Conservation (phyloP, 2,329 filamentous ascomycete genomes). For the Penicillium sp. region DNA sequence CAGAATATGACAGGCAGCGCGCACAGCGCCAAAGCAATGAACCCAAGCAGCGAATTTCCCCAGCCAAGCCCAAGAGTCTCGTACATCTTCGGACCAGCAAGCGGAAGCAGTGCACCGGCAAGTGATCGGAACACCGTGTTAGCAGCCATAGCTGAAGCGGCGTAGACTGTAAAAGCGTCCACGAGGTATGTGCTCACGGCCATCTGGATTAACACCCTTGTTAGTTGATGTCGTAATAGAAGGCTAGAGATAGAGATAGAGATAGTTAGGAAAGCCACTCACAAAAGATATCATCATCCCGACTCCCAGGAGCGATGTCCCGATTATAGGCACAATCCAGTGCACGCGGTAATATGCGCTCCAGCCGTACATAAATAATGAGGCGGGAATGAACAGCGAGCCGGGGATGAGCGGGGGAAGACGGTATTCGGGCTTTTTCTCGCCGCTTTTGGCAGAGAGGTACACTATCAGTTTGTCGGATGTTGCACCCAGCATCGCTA, state of each 20-base stretch:
- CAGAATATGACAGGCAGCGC: conserved; percentile 38
- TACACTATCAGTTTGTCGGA: conserved; percentile 35
- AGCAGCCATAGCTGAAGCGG: conserved; percentile 52
- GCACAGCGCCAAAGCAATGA: conserved; percentile 52
- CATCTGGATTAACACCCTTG: conserved; percentile 12
- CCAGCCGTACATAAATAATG: conserved; percentile 60
- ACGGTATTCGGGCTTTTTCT: conserved; percentile 47
- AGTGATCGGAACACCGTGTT: conserved; percentile 55
- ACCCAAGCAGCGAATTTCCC: conserved; percentile 54
- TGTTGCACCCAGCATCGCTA: conserved; percentile 35
- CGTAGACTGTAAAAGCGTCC: conserved; percentile 50
- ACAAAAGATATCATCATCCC: conserved; percentile 56
- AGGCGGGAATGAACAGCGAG: conserved; percentile 51
- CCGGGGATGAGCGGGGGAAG: conserved; percentile 56
- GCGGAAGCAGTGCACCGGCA: conserved; percentile 57
- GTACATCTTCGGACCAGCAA: conserved; percentile 56
- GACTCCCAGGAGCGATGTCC: conserved; percentile 52
- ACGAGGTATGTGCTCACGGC: conserved; percentile 55
- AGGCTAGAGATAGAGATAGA: accelerated
- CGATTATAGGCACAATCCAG: conserved; percentile 61
- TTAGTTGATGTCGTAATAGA: not conserved
- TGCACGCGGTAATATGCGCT: conserved; percentile 50
- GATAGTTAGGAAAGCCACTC: conserved; percentile 3
- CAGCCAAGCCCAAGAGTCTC: conserved; percentile 46
- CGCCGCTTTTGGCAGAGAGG: conserved; percentile 37